Evolutionary conservation across 371 early-diverging fungal species (phyloP).

Genomic region (Mortierella sp.): DNA sequence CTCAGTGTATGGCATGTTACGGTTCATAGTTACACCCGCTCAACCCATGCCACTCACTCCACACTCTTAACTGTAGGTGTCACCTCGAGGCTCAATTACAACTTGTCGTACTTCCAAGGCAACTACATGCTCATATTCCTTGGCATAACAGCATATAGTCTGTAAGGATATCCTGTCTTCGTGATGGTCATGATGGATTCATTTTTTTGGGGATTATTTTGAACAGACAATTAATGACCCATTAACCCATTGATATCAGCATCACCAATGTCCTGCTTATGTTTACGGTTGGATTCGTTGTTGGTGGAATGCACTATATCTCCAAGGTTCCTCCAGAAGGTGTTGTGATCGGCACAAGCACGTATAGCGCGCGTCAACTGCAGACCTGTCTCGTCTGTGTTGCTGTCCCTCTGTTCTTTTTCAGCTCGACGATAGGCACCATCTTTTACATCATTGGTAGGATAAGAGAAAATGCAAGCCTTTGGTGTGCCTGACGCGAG

Average conservation of each 20-base stretch:
- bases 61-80: constrained; percentile 18
- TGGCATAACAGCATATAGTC: constrained; percentile 67
- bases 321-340: constrained; percentile 65
- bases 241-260: constrained; percentile 31
- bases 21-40: not conserved
- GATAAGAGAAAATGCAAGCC: too few species aligned
- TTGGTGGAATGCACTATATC: constrained; percentile 67
- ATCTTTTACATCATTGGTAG: constrained; percentile 74
- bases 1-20: not conserved
- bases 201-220: not conserved
- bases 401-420: constrained; percentile 67
- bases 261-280: constrained; percentile 69
- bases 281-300: constrained; percentile 65
- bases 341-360: constrained; percentile 58
- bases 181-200: not conserved
- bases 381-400: constrained; percentile 64
- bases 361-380: constrained; percentile 63
- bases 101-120: constrained; percentile 69
- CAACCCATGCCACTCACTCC: not conserved
- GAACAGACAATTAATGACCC: not conserved
- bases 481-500: too few species aligned
- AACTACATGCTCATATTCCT: constrained; percentile 72
- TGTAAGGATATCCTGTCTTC: constrained; percentile 58
- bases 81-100: constrained; percentile 62
- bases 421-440: constrained; percentile 74